Conservation (phyloP, 2,329 filamentous ascomycete species). For the Xylaria digitata region DNA sequence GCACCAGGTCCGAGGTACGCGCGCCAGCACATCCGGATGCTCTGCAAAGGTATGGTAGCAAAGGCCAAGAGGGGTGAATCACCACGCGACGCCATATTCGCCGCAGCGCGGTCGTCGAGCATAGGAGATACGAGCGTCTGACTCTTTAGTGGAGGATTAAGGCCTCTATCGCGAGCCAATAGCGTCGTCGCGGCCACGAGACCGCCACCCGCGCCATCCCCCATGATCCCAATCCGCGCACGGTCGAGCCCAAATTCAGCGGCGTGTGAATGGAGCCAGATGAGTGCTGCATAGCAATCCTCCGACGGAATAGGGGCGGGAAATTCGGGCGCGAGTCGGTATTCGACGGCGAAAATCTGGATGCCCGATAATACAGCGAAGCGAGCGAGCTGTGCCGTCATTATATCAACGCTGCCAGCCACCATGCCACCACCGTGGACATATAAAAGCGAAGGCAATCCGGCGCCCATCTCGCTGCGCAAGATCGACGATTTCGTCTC, state of each 20-base stretch:
- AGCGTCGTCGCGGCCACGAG: constrained; percentile 62
- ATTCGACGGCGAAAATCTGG: constrained; percentile 54
- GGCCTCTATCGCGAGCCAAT: constrained; percentile 52
- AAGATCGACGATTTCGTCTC: constrained; percentile 4
- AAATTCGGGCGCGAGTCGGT: constrained; percentile 57
- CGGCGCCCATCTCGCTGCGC: constrained; percentile 18
- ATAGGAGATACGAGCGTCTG: constrained; percentile 52
- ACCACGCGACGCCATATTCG: not conserved
- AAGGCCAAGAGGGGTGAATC: constrained; percentile 33
- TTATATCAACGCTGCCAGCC: constrained; percentile 46
- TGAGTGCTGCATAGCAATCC: constrained; percentile 52
- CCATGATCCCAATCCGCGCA: constrained; percentile 62
- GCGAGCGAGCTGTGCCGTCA: constrained; percentile 42
- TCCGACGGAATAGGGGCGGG: constrained; percentile 51
- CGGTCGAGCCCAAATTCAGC: constrained; percentile 52
- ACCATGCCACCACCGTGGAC: constrained; percentile 58
- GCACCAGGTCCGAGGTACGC: constrained; percentile 40
- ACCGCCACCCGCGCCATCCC: constrained; percentile 66
- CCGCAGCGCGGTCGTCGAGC: constrained; percentile 48
- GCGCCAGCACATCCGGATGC: constrained; percentile 39
- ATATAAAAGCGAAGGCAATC: constrained; percentile 49
- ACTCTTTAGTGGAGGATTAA: constrained; percentile 47
- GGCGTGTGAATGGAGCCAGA: constrained; percentile 45
- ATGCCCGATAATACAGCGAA: constrained; percentile 49
- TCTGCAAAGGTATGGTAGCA: constrained; percentile 28